Evolutionary conservation across 2,329 filamentous ascomycete genomes (phyloP), one percentile per base, ranked within the genome.

Genomic region (Monosporascus ibericus): DNA sequence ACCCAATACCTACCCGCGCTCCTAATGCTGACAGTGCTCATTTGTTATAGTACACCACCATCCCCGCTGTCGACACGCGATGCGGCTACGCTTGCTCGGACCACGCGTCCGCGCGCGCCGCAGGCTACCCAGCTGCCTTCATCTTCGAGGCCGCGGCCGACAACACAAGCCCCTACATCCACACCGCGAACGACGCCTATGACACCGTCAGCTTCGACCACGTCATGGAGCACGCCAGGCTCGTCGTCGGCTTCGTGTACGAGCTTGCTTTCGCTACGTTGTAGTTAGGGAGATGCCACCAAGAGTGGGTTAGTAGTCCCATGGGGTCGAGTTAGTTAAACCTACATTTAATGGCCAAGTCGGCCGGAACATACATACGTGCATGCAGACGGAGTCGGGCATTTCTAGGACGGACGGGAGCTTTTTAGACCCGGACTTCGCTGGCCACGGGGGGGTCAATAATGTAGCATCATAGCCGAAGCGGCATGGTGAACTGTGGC

Each of bases 171-270:
- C 81, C 83, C 63, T 81, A 84, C 66, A 90, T 91, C 55, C 87
- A 91, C 70, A 82, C 82, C 0, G 85, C 84, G 0, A 80, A 85
- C 54, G 87, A 91, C 65, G 81, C 80, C 63, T 82, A 90, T 58
- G 78, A 86, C 65, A 85, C 82, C 57, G 70, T 91, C 51, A 84
- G 76, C 60, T 86, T 86, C 63, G 74, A 80, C 58, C 83, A 86
- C 65, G 83, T 85, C 74, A 68, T 84, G 11, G 79, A 86, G 69
- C 83, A 86, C 62, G 82, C 80, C n/a, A 72, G 71, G 62, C 63
- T 77, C 61, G 75, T 71, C 2, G 63, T 73, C 22, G 74, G 71
- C 0, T 75, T 75, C 51, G 65, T 65, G 5, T 77, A 75, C 44
- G 75, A 77, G 66, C 58, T 77, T 36, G 74, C 67, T n/a, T 69